Evolutionary conservation across 306 rosid species (phyloP).

Genomic region (Pueraria montana): DNA sequence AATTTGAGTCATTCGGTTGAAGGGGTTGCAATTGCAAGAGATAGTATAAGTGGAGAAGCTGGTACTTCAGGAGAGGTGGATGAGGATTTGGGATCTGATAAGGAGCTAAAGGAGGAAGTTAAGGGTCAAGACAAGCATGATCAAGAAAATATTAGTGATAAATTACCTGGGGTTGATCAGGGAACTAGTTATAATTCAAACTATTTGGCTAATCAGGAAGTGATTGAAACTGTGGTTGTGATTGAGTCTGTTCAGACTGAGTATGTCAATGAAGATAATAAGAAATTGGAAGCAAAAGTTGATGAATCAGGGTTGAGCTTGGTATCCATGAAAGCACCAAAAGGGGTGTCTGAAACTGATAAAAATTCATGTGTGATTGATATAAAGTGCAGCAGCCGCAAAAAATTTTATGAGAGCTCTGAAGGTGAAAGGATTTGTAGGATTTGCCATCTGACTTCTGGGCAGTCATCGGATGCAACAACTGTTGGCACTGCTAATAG

Average conservation of each 20-base stretch:
- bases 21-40: constrained; percentile 43
- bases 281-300: constrained; percentile 54
- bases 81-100: constrained; percentile 51
- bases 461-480: constrained; percentile 62
- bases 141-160: constrained; percentile 38
- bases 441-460: constrained; percentile 86
- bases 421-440: constrained; percentile 88
- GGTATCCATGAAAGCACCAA: constrained; percentile 52
- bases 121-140: constrained; percentile 39
- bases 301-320: constrained; percentile 59
- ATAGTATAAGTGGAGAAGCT: constrained; percentile 38
- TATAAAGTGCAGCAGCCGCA: constrained; percentile 62
- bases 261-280: constrained; percentile 44
- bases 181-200: constrained; percentile 56
- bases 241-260: constrained; percentile 61
- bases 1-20: constrained; percentile 54
- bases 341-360: constrained; percentile 62
- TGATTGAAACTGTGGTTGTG: constrained; percentile 59
- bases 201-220: constrained; percentile 56
- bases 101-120: constrained; percentile 44
- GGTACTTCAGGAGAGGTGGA: constrained; percentile 43
- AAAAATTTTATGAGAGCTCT: constrained; percentile 53
- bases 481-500: constrained; percentile 38
- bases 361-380: constrained; percentile 65
- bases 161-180: constrained; percentile 51